phyloP scores from a whole-genome alignment of 2,329 filamentous ascomycete species.

The Fusarium sp. region DNA sequence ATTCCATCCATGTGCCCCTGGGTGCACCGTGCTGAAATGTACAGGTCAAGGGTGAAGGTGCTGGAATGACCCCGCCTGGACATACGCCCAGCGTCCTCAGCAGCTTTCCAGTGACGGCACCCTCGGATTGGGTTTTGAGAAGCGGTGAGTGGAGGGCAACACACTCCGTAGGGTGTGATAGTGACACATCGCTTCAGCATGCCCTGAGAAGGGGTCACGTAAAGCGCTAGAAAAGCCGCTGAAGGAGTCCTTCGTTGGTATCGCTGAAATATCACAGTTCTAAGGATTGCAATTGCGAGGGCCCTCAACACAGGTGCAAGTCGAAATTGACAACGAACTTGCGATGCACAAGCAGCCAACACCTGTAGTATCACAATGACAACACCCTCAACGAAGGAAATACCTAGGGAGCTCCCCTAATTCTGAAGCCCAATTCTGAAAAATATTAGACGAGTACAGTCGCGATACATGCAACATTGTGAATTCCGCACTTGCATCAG shows the following conservation, averaged over 20 bases:
- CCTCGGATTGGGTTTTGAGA: slow-evolving; percentile 36
- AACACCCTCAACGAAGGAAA: slow-evolving; percentile 4
- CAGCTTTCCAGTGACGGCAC: slow-evolving; percentile 22
- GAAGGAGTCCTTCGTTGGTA: slow-evolving; percentile 41
- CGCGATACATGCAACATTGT: slow-evolving; percentile 28
- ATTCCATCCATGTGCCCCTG: slow-evolving; percentile 31
- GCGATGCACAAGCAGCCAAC: slow-evolving; percentile 26
- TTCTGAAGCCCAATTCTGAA: background rate
- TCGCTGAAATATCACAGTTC: slow-evolving; percentile 40
- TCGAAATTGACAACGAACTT: slow-evolving; percentile 25
- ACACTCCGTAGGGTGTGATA: slow-evolving; percentile 35
- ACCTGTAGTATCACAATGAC: background rate
- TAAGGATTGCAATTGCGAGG: slow-evolving; percentile 26
- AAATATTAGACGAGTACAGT: slow-evolving; percentile 40
- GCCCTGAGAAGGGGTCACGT: slow-evolving; percentile 38
- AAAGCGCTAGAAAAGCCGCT: slow-evolving; percentile 36
- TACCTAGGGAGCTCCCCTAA: slow-evolving; percentile 2
- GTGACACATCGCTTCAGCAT: slow-evolving; percentile 41
- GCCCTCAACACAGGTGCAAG: slow-evolving; percentile 12
- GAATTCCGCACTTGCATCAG: slow-evolving; percentile 38
- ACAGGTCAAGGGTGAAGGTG: slow-evolving; percentile 44
- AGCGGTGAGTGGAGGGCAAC: slow-evolving; percentile 34
- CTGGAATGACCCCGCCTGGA: slow-evolving; percentile 44
- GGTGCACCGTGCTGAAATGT: slow-evolving; percentile 43
- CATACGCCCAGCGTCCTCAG: slow-evolving; percentile 25